These are phyloP conservation scores for Microcos paniculata DNA, from an alignment of 345 rosid species.

Conservation along the genomic window DNA sequence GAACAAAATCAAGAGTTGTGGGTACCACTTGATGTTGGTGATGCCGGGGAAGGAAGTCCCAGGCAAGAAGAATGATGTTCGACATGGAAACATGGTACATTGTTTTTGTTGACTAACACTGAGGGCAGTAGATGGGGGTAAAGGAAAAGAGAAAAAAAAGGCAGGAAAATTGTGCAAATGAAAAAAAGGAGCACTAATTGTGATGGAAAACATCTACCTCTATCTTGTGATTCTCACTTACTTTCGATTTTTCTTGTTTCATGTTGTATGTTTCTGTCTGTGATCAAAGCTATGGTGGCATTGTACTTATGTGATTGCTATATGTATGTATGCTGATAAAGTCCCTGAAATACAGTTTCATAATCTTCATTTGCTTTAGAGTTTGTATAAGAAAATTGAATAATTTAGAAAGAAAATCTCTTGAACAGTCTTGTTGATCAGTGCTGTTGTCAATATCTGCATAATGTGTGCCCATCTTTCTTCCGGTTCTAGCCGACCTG, in stretches of 20 bases:
- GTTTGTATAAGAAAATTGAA: neutral
- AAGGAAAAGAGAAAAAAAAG: neutral
- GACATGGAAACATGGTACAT: neutral
- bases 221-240: neutral
- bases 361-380: neutral
- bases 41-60: constrained; percentile 41
- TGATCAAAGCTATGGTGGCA: neutral
- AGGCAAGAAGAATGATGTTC: constrained; percentile 37
- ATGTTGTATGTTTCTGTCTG: neutral
- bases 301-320: neutral
- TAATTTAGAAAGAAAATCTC: neutral
- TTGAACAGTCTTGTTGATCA: neutral
- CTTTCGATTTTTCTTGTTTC: neutral
- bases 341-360: neutral
- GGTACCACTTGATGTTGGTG: constrained; percentile 58
- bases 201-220: neutral
- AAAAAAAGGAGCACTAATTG: neutral
- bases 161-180: neutral
- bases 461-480: too few species aligned
- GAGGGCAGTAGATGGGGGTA: neutral
- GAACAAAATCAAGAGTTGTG: constrained; percentile 65
- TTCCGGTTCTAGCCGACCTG: too few species aligned
- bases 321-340: neutral
- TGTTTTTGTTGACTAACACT: constrained; percentile 1
- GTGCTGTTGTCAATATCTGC: too few species aligned